These are phyloP conservation scores for Trichoderma virens DNA, from an alignment of 495 filamentous ascomycete genomes.

Conservation along the genomic window DNA sequence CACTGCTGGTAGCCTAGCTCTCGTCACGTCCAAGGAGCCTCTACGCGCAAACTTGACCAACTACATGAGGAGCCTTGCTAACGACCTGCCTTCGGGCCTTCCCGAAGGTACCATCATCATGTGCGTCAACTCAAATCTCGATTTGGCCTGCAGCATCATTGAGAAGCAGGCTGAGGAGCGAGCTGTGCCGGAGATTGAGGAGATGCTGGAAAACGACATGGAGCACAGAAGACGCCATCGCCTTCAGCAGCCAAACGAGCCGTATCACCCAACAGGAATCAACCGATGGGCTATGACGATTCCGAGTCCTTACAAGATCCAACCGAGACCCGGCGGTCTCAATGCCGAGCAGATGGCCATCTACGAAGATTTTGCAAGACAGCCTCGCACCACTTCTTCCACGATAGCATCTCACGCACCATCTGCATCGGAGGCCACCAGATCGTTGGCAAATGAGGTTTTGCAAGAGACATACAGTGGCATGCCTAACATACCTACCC, in stretches of 20 bases:
- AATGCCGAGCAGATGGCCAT: conserved; percentile 91
- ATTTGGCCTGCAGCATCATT: conserved; percentile 83
- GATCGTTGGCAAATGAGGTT: conserved; percentile 57
- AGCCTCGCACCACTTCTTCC: conserved; percentile 48
- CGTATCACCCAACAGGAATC: conserved; percentile 70
- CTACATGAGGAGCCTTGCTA: conserved; percentile 75
- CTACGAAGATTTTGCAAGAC: conserved; percentile 89
- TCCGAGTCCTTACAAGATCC: conserved; percentile 79
- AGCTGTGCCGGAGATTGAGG: conserved; percentile 87
- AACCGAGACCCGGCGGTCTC: conserved; percentile 53
- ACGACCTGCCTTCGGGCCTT: conserved; percentile 60
- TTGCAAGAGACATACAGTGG: conserved; percentile 77
- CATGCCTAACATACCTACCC: conserved; percentile 68
- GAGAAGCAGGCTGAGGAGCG: conserved; percentile 92
- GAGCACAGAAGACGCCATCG: conserved; percentile 66
- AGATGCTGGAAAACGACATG: conserved; percentile 71
- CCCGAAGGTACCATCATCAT: conserved; percentile 89
- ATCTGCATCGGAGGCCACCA: conserved; percentile 43
- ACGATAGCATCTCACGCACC: conserved; percentile 32
- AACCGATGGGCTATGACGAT: conserved; percentile 76
- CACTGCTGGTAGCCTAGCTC: conserved; percentile 82
- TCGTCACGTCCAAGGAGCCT: conserved; percentile 97
- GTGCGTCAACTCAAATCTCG: conserved; percentile 97
- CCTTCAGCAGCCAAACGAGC: conserved; percentile 62
- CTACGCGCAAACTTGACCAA: conserved; percentile 92